Evolutionary conservation across 2,329 filamentous ascomycete species (phyloP), one percentile per base, ranked within the genome.

Genomic region (Talaromyces sp.): DNA sequence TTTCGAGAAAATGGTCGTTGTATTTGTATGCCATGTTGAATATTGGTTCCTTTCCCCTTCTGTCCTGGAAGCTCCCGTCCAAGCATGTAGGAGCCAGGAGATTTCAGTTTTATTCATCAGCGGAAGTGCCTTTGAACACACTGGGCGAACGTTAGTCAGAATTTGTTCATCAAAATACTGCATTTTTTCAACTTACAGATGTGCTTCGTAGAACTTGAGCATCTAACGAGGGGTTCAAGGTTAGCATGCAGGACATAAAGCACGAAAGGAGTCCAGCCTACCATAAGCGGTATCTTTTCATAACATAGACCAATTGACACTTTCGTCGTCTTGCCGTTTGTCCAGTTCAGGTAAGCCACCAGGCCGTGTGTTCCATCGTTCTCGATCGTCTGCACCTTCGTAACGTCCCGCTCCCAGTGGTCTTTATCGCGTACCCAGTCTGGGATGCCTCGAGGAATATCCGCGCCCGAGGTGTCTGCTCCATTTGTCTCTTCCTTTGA

Each of bases 151-250:
- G 31, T 56, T 28, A 56, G 53, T 15, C 8, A 15, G n/a, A 39
- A 5, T n/a, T 31, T n/a, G 9, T 43, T 25, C 41, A 50, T 19
- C 15, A 15, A 11, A 36, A 48, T 28, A 56, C 3, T 56, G 19
- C 15, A 21, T 9, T 3, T 36, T 25, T 7, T 48, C 35, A 33
- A 67, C 74, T 70, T 70, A 78, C 75, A 80, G 66, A 64, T 80
- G 77, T 39, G 69, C 65, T 64, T 80, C 77, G 59, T 80, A 80
- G 56, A 80, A 80, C 58, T 73, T 67, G 10, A 80, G 72, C 77
- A 80, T 79, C 70, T 77, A 55, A 9, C 15, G 45, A 13, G 15
- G 9, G 8, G 43, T 13, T 58, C 69, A 53, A 68, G 57, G 55
- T 53, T 17, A 59, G 37, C 39, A 43, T 13, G 15, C 2, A 28